These are phyloP conservation scores for Marasmius oreades DNA, from an alignment of 1,284 basidiomycete genomes.

Conservation along the genomic window DNA sequence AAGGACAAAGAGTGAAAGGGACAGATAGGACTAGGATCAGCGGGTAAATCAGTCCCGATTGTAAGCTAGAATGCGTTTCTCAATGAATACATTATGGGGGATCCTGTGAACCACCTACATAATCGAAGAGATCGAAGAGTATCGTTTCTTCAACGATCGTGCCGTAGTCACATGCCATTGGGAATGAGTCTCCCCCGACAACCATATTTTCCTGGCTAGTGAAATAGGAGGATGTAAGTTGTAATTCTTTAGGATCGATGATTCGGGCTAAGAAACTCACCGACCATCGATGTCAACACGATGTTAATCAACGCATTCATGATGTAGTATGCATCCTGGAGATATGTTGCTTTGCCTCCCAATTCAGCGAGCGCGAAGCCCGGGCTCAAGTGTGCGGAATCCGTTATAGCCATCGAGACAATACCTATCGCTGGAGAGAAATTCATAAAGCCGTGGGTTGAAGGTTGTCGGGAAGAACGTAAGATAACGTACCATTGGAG, in stretches of 20 bases:
- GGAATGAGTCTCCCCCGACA: not conserved
- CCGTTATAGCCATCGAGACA: not conserved
- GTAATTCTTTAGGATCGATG: no score
- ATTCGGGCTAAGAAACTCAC: not conserved
- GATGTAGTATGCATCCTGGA: not conserved
- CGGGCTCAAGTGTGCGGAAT: not conserved
- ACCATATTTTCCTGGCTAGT: not conserved
- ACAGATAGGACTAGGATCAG: not conserved
- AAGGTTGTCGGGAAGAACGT: not conserved
- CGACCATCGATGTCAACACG: not conserved
- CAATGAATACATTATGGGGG: not conserved
- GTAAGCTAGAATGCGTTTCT: not conserved
- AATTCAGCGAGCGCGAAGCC: not conserved
- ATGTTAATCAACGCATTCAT: not conserved
- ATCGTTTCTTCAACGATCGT: not conserved
- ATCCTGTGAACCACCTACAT: not conserved
- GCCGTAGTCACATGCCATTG: not conserved
- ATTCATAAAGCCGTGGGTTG: not conserved
- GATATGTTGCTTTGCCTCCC: not conserved
- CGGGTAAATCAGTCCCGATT: not conserved
- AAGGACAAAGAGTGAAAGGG: not conserved
- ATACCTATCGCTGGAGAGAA: not conserved
- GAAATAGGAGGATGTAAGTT: not conserved
- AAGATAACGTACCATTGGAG: not conserved
- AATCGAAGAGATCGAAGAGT: not conserved